These are phyloP conservation scores for Kodamaea ohmeri DNA, from an alignment of 1,139 yeast species.

Conservation along the genomic window DNA sequence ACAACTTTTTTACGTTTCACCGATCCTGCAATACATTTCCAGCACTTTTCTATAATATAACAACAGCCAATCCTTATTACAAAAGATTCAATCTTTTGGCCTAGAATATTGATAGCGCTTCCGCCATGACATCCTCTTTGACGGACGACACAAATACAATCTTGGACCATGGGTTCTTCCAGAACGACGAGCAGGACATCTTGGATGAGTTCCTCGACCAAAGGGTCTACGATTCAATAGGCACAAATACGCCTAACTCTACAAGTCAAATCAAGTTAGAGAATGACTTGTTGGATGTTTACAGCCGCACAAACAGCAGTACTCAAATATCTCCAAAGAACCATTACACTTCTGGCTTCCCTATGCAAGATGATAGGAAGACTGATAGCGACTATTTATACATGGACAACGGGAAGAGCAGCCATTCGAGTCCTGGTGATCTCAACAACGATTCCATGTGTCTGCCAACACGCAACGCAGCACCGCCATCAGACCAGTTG, in stretches of 20 bases:
- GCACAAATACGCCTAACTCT: slow-evolving; percentile 25
- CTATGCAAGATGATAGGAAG: neutral
- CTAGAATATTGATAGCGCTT: neutral
- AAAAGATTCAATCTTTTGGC: neutral
- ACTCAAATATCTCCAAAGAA: slow-evolving; percentile 10
- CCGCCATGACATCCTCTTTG: slow-evolving; percentile 16
- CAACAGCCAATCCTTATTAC: neutral
- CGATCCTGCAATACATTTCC: slow-evolving; percentile 2
- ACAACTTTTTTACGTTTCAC: neutral
- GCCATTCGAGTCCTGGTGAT: slow-evolving; percentile 11
- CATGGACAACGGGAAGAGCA: slow-evolving; percentile 14
- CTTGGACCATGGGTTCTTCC: slow-evolving; percentile 18
- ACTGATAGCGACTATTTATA: slow-evolving; percentile 22
- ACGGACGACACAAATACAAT: slow-evolving; percentile 16
- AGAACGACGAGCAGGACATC: slow-evolving; percentile 37
- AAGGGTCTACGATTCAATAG: slow-evolving; percentile 46
- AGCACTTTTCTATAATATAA: neutral
- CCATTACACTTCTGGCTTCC: slow-evolving; percentile 1
- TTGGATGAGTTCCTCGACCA: slow-evolving; percentile 59
- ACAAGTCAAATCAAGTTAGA: slow-evolving; percentile 16
- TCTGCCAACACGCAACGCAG: neutral
- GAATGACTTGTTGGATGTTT: slow-evolving; percentile 19
- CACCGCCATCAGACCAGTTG: slow-evolving; percentile 16
- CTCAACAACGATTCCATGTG: slow-evolving; percentile 11
- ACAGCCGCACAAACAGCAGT: slow-evolving; percentile 7